Evolutionary conservation across 2,329 filamentous ascomycete genomes (phyloP), one percentile per base, ranked within the genome.

Genomic region (Curvularia eragrostidis): DNA sequence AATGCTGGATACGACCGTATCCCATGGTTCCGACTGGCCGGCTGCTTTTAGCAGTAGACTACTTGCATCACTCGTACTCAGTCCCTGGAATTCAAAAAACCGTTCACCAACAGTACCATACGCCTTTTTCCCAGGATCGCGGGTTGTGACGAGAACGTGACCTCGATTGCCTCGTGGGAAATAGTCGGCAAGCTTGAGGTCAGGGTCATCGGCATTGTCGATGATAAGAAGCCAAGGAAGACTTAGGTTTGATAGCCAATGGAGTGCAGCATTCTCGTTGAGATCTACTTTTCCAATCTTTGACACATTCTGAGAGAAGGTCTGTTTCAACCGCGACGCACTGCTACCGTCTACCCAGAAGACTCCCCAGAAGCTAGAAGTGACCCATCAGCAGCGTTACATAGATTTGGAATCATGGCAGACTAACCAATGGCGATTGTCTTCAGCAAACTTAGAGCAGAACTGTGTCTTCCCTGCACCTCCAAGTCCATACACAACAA

Each of bases 401-500:
- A 23, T 41, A 41, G 9, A 23, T 23, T 41, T 13, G 38, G 9
- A 41, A 23, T 9, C 38, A 21, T 41, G 38, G 10, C n/a, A 41
- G 10, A 41, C 38, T 41, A 21, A 78, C 76, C 55, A 62, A n/a
- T 75, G 60, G 30, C 68, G 67, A 52, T 77, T 72, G 12, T 78
- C 65, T 48, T 72, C 54, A 3, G 70, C 76, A 67, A 72, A 79
- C 56, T 77, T 78, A 7, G 61, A 65, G 52, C 70, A 77, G 26
- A 79, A 69, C 56, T 79, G 73, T 3, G 74, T 79, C 62, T 79
- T 80, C 10, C 78, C 77, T 43, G 74, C 75, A 12, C 78, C 77
- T n/a, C 74, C 74, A 23, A 79, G 56, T 13, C 77, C 77, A 57
- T 74, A 71, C 47, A 47, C 74, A 57, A 47, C 68, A 59, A 58